Conservation (phyloP, 345 rosid species). For the Citrus sinensis region DVS_A1.0 CM039162.1:6580501-6581000, state of each 20-base stretch:
- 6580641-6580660: conserved; percentile 16
- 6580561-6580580: neutral
- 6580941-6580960: neutral
- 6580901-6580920: conserved; percentile 47
- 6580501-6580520: neutral
- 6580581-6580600: neutral
- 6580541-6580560: neutral
- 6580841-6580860: conserved; percentile 79
- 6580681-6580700: conserved; percentile 57
- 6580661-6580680: conserved; percentile 77
- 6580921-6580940: conserved; percentile 69
- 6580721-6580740: conserved; percentile 92
- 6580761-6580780: conserved; percentile 74
- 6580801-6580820: conserved; percentile 10
- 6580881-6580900: conserved; percentile 89
- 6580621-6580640: neutral
- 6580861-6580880: conserved; percentile 94
- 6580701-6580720: conserved; percentile 71
- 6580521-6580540: neutral
- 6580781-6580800: conserved; percentile 16
- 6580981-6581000: neutral
- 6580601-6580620: neutral
- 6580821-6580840: conserved; percentile 19
- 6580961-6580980: neutral
- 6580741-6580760: conserved; percentile 82